Evolutionary conservation across 805 yeast species (phyloP).

Genomic region (Candida tibetensis): DNA sequence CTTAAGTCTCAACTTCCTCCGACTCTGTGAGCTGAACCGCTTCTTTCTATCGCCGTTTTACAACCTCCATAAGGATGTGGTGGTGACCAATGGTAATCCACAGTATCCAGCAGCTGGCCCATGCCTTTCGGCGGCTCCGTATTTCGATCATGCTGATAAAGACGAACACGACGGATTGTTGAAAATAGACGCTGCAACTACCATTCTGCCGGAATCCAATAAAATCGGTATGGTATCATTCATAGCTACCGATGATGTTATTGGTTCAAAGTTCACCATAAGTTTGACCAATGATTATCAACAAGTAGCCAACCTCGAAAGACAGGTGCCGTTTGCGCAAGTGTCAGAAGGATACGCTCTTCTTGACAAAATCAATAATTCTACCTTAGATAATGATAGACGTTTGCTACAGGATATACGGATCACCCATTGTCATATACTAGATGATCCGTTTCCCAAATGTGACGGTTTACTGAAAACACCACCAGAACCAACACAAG

Average conservation of each 20-base stretch:
- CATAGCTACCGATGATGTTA: slow-evolving; percentile 3
- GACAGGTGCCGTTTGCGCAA: slow-evolving; percentile 42
- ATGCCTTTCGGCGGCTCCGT: slow-evolving; percentile 9
- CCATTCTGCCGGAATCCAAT: neutral
- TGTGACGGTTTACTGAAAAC: slow-evolving; percentile 8
- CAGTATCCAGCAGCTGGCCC: slow-evolving; percentile 31
- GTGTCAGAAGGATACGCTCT: slow-evolving; percentile 51
- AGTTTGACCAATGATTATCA: slow-evolving; percentile 6
- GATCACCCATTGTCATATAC: slow-evolving; percentile 47
- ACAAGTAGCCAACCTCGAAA: slow-evolving; percentile 27
- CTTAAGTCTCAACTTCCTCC: slow-evolving; percentile 47
- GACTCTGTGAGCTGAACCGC: slow-evolving; percentile 51
- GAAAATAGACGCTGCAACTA: neutral
- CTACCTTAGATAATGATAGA: slow-evolving; percentile 33
- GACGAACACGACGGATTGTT: neutral
- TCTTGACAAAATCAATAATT: slow-evolving; percentile 42
- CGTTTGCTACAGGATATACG: slow-evolving; percentile 30
- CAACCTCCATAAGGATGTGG: slow-evolving; percentile 37
- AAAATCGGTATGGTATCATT: slow-evolving; percentile 15
- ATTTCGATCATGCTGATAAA: neutral
- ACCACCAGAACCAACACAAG: slow-evolving; percentile 16
- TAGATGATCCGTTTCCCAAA: slow-evolving; percentile 55
- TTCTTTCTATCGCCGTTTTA: slow-evolving; percentile 52
- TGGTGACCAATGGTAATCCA: slow-evolving; percentile 50
- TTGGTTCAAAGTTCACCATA: slow-evolving; percentile 16